Evolutionary conservation across 176 grass and related monocot genomes (phyloP).

Genomic region (Luzula sylvatica): DNA sequence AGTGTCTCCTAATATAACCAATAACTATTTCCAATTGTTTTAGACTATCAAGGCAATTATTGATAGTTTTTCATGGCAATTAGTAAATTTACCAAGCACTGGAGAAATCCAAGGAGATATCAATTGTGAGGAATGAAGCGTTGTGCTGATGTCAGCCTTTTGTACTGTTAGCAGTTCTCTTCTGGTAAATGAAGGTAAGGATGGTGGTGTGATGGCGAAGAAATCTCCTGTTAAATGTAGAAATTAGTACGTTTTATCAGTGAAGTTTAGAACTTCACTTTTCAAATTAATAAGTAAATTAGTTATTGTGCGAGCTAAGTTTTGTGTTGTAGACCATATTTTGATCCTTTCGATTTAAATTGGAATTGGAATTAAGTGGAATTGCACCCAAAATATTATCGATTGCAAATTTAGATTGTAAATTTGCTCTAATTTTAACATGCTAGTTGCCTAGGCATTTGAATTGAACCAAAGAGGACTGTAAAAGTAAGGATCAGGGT

Average conservation of each 20-base stretch:
- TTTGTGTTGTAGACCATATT: too few relatives aligned
- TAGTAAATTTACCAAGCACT: conserved; percentile 27
- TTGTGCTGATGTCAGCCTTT: conserved; percentile 21
- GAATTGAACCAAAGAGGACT: not conserved
- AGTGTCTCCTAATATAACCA: conserved; percentile 5
- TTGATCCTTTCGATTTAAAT: too few relatives aligned
- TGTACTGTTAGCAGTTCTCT: conserved; percentile 35
- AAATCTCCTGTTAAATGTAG: conserved; percentile 29
- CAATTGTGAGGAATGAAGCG: conserved; percentile 24
- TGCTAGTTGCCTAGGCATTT: not conserved
- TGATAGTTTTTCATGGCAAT: conserved; percentile 8
- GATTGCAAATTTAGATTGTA: not conserved
- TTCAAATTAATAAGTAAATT: conserved; percentile 15
- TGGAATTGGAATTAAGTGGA: too few relatives aligned
- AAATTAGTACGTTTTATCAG: conserved; percentile 18
- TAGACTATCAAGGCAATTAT: conserved; percentile 12
- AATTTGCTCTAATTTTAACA: conserved; percentile 5
- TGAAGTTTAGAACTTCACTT: not conserved
- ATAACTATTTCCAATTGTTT: conserved; percentile 21
- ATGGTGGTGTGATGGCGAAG: conserved; percentile 18
- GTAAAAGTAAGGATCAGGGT: not conserved
- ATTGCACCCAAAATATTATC: conserved; percentile 1
- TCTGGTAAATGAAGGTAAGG: conserved; percentile 27
- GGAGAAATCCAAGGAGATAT: conserved; percentile 20
- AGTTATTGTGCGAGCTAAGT: too few relatives aligned